Conservation (phyloP, 148 eudicot genomes). For the Silene uniflora region DNA sequence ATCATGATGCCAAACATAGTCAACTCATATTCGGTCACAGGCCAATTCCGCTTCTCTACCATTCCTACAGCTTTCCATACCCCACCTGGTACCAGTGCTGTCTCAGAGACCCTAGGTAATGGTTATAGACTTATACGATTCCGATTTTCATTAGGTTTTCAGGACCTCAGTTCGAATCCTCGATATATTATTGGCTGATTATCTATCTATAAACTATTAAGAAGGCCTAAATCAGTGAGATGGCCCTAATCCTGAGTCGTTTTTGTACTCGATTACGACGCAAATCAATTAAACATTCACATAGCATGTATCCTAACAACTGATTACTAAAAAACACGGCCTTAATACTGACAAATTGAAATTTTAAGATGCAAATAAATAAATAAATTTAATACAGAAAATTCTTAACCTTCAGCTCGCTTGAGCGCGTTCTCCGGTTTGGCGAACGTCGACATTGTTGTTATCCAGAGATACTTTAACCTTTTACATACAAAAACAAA, state of each 20-base stretch:
- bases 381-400: background rate
- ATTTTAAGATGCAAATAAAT: too few relatives aligned
- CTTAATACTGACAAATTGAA: too few relatives aligned
- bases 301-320: too few relatives aligned
- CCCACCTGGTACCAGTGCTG: background rate
- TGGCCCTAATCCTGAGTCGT: background rate
- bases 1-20: too few relatives aligned
- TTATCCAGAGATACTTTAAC: slow-evolving; percentile 3
- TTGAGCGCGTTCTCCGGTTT: slow-evolving; percentile 72
- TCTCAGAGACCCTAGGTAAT: too few relatives aligned
- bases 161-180: too few relatives aligned
- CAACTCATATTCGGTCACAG: too few relatives aligned
- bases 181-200: background rate
- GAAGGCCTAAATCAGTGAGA: background rate
- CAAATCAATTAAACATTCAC: too few relatives aligned
- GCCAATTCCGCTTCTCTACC: background rate
- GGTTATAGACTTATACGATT: too few relatives aligned
- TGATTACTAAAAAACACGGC: too few relatives aligned
- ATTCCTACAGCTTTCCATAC: background rate
- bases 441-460: slow-evolving; percentile 53
- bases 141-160: too few relatives aligned
- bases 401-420: slow-evolving; percentile 60
- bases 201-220: background rate
- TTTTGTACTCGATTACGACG: background rate
- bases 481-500: slow-evolving; percentile 15